Evolutionary conservation across 306 rosid species (phyloP), one percentile per base, ranked within the genome.

Genomic region (Rubus idaeus): DNA sequence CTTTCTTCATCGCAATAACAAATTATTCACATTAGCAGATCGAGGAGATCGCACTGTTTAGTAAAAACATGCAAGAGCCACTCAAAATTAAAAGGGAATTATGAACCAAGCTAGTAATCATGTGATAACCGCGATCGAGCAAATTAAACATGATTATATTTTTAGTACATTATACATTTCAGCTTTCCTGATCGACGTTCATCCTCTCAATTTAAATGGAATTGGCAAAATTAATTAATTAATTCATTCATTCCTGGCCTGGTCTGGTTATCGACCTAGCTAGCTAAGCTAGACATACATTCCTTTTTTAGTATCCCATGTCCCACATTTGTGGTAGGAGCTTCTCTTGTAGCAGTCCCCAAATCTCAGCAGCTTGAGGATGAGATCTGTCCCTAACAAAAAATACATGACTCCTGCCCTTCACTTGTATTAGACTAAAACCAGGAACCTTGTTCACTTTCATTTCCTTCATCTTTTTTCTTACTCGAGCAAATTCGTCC

Each of bases 401-500:
- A 68, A 85, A 88, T 20, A 79, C 77, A 71, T 83, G 81, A 62
- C 55, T 81, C 73, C 66, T 83, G 12, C 86, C 87, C 30, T 79
- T 81, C 58, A 83, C 74, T 75, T 76, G 86, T 74, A 83, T 79
- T 81, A 81, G 78, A 81, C 91, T 81, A 79, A 40, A 81, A 10
- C 87, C 91, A 17, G 84, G 81, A 66, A 77, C 75, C 79, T 83
- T 85, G 79, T 83, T 81, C 83, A 83, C 86, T 67, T 75, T 80
- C 68, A 82, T 87, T 63, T 84, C 85, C 70, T 53, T 84, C 91
- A 84, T 82, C 74, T 58, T 85, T 78, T 71, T 81, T 80, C 86
- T 85, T n/a, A 87, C 80, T 46, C n/a, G 63, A 57, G 89, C 89
- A 81, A 83, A 85, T 61, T 83, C 83, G 65, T 79, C 81, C 87